Evolutionary conservation across 2,329 filamentous ascomycete species (phyloP), one percentile per base, ranked within the genome.

Genomic region (Xylariaceae sp.): DNA sequence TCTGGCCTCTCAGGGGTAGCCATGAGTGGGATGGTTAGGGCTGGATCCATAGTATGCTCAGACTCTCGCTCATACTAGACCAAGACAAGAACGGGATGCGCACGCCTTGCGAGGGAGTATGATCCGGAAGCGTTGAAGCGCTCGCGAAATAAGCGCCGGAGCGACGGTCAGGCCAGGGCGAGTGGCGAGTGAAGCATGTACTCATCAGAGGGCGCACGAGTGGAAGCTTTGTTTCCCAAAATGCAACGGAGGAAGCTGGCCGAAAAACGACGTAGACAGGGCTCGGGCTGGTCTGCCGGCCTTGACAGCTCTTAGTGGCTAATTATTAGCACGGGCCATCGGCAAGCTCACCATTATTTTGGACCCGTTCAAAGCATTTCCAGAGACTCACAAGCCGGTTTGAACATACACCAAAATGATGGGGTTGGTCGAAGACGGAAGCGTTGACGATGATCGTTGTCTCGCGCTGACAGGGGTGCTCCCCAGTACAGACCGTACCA

Each of bases 381-480:
- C 27, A 45, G 19, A 45, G 19, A 31, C n/a, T 41, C 27, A 32
- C 27, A 39, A 6, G 3, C 11, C 30, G 7, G 39, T 30, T 45
- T 56, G 43, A 32, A 49, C 39, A 31, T 50, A 34, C 32, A 48
- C 42, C 5, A 4, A 35, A 3, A 8, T 8, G 29, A 19, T 19
- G 44, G 30, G 35, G 35, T 39, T 50, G 31, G 46, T 50, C 26
- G 11, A 51, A 54, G 53, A 19, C 27, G 55, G 41, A 52, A 50
- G 30, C 19, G 32, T 51, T 39, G 42, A 19, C 39, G 53, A 47
- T 37, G 51, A 59, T 54, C 39, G 27, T 44, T 52, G 19, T 50
- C 49, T 50, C 49, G 54, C 50, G 44, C 55, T 62, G 52, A 47
- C 62, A 64, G 57, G 61, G 62, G 59, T 64, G 58, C 61, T 64